Conservation (phyloP, 352 stramenopile genomes). For the Phytophthora fragariaefolia region DNA sequence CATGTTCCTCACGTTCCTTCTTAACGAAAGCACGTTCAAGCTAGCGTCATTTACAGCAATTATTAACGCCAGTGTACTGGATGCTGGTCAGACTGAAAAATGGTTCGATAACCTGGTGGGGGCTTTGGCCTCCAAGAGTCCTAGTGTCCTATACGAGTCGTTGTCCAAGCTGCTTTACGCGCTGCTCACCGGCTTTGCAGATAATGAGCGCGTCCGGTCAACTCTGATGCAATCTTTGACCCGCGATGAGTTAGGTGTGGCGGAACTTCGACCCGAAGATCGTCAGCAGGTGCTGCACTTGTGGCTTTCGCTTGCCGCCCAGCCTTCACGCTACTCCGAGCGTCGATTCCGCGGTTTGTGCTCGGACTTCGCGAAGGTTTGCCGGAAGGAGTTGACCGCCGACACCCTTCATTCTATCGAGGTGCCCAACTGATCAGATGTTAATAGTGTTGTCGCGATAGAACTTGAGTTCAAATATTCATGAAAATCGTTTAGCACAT, state of each 20-base stretch:
- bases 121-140: conserved; percentile 58
- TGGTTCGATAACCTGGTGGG: conserved; percentile 59
- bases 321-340: conserved; percentile 59
- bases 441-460: conserved; percentile 11
- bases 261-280: conserved; percentile 46
- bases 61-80: conserved; percentile 60
- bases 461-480: conserved; percentile 8
- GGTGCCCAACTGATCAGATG: conserved; percentile 27
- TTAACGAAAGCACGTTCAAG: conserved; percentile 62
- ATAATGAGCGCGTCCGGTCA: conserved; percentile 39
- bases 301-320: conserved; percentile 62
- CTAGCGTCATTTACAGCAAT: conserved; percentile 44
- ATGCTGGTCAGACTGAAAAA: conserved; percentile 47
- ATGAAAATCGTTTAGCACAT: conserved; percentile 21
- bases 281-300: conserved; percentile 61
- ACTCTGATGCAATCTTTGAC: conserved; percentile 45
- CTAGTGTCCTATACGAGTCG: conserved; percentile 65
- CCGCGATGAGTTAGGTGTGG: conserved; percentile 46
- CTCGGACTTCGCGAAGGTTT: conserved; percentile 78
- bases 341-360: conserved; percentile 67
- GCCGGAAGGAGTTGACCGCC: conserved; percentile 66
- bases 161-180: conserved; percentile 62
- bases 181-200: conserved; percentile 50
- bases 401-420: conserved; percentile 67
- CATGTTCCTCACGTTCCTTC: conserved; percentile 67